Percentiles rank a stretch among this genome's conserved stretches.
These are phyloP conservation scores for Penicillium sp. DNA, from an alignment of 2,329 filamentous ascomycete species.

Conservation along the genomic window DNA sequence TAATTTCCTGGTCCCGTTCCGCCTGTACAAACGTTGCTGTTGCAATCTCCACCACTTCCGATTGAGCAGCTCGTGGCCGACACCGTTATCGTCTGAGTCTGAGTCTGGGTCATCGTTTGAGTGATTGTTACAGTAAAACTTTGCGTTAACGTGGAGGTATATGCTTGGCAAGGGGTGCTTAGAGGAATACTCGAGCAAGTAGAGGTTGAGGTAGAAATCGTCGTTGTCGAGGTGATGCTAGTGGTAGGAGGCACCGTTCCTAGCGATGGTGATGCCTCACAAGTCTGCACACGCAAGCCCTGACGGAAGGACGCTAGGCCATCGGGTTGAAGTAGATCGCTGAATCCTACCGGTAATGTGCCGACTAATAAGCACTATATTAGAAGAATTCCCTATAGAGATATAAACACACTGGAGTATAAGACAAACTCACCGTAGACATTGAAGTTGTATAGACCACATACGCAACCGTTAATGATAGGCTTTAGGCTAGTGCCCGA, in stretches of 20 bases:
- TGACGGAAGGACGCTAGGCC: conserved; percentile 31
- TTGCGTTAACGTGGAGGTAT: conserved; percentile 11
- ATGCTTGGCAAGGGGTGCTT: not conserved
- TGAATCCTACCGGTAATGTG: conserved; percentile 29
- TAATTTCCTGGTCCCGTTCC: conserved; percentile 40
- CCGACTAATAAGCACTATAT: conserved; percentile 26
- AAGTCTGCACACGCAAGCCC: conserved; percentile 31
- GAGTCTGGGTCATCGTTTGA: conserved; percentile 7
- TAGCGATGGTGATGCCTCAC: conserved; percentile 33
- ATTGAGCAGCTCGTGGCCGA: not conserved
- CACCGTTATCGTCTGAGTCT: conserved; percentile 11
- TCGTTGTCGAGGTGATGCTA: conserved; percentile 13
- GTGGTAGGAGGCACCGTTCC: conserved; percentile 25
- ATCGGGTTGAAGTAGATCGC: conserved; percentile 29
- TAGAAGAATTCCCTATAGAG: not conserved
- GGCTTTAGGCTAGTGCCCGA: conserved; percentile 57
- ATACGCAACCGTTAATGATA: conserved; percentile 57
- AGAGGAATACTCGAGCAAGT: conserved; percentile 4
- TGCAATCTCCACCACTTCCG: conserved; percentile 5
- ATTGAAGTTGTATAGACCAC: conserved; percentile 63
- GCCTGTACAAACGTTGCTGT: conserved; percentile 28
- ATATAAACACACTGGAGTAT: conserved; percentile 44
- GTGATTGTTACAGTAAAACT: conserved; percentile 16
- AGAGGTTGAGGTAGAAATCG: conserved; percentile 5
- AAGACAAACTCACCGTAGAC: conserved; percentile 57